Evolutionary conservation across 2,329 filamentous ascomycete species (phyloP).

Genomic region (Talaromyces amestolkiae): DNA sequence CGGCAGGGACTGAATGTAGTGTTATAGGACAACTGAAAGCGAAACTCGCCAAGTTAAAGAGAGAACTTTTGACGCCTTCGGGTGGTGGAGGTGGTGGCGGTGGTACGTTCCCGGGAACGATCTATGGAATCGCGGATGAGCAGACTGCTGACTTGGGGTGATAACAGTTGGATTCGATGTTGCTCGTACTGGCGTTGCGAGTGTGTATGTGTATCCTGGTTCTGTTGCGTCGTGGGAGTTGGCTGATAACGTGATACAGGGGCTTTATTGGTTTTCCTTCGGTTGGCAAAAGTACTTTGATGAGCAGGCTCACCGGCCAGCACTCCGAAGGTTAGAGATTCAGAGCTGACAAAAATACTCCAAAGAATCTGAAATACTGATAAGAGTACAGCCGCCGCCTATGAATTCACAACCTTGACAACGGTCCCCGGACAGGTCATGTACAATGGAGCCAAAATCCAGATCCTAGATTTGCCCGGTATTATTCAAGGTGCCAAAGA

Average conservation of each 20-base stretch:
- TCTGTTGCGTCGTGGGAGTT: neutral
- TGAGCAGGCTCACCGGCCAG: slow-evolving; percentile 91
- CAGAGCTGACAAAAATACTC: neutral
- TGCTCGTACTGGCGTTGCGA: slow-evolving; percentile 93
- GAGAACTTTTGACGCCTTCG: slow-evolving; percentile 83
- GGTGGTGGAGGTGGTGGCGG: slow-evolving; percentile 78
- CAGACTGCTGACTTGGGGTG: slow-evolving; percentile 19
- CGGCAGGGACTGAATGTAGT: slow-evolving; percentile 4
- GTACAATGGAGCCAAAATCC: slow-evolving; percentile 95
- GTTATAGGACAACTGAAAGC: slow-evolving; percentile 78
- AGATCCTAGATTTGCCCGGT: slow-evolving; percentile 97
- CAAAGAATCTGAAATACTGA: neutral
- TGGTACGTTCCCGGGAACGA: slow-evolving; percentile 49
- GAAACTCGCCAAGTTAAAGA: slow-evolving; percentile 96
- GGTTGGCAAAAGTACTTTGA: slow-evolving; percentile 96
- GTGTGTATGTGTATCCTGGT: slow-evolving; percentile 57
- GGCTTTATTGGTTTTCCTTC: slow-evolving; percentile 98
- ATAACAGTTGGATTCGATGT: slow-evolving; percentile 82
- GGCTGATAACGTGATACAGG: slow-evolving; percentile 24
- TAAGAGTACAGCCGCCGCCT: slow-evolving; percentile 66
- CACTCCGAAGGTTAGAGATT: slow-evolving; percentile 70
- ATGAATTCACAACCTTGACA: slow-evolving; percentile 97
- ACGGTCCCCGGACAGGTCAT: slow-evolving; percentile 93
- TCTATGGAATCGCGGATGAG: slow-evolving; percentile 20
- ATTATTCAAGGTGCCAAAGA: slow-evolving; percentile 99